Conservation (phyloP, 306 rosid genomes). For the Vigna radiata region DNA sequence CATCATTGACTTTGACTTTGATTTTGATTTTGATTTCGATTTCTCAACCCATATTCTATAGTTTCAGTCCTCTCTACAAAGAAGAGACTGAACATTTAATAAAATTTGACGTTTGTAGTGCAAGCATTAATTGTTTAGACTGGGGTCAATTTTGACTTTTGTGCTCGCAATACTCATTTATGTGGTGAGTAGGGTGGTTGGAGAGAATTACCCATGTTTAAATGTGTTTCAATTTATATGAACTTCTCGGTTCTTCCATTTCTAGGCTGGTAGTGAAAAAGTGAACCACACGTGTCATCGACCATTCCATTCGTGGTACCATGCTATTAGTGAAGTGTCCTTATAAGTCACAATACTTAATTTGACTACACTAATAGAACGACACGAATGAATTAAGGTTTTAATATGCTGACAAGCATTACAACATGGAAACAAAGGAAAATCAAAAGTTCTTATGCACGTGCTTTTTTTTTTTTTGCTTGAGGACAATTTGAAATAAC, state of each 20-base stretch:
- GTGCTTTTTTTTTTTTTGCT: not conserved
- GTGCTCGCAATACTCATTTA: not conserved
- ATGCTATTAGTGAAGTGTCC: not conserved
- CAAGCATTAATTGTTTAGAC: not conserved
- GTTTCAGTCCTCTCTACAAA: not conserved
- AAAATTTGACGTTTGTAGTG: constrained; percentile 38
- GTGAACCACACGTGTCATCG: not conserved
- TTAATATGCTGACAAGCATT: not conserved
- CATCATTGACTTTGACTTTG: constrained; percentile 42
- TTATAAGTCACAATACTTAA: not conserved
- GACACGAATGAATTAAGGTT: not conserved
- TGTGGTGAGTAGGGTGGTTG: not conserved
- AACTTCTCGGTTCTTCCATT: not conserved
- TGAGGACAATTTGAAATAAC: not conserved
- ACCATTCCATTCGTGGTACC: not conserved
- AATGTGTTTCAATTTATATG: not conserved
- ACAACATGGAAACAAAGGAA: not conserved
- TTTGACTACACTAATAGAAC: not conserved
- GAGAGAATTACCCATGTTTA: constrained; percentile 3
- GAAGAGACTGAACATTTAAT: constrained; percentile 19
- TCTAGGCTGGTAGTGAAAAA: not conserved
- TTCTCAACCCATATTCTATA: not conserved
- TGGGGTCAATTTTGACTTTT: constrained; percentile 30
- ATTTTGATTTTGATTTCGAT: constrained; percentile 33
- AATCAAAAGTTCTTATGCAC: not conserved